These are phyloP conservation scores for Penicillium lividum DNA, from an alignment of 495 filamentous ascomycete genomes.

Conservation along the genomic window DNA sequence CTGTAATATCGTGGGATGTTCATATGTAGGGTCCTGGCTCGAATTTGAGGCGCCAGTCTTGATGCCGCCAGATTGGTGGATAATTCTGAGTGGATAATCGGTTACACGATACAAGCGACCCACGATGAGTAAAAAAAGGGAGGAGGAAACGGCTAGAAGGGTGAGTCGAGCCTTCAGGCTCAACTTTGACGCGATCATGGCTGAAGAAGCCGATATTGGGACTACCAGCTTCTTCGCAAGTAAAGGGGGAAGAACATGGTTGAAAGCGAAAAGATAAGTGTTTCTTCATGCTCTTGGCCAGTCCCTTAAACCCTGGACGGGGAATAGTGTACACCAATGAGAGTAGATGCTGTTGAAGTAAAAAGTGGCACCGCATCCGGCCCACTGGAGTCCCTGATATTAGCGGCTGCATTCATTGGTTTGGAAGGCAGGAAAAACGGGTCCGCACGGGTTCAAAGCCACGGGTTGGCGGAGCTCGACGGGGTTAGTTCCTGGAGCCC, in stretches of 20 bases:
- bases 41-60: background rate
- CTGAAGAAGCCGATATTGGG: background rate
- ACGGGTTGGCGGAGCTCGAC: background rate
- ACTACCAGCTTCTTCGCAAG: background rate
- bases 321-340: background rate
- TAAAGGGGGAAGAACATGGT: background rate
- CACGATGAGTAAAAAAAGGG: background rate
- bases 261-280: background rate
- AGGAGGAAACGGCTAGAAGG: background rate
- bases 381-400: background rate
- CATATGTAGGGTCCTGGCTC: background rate
- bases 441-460: background rate
- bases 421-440: background rate
- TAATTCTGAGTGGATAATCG: background rate
- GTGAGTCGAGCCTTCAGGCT: background rate
- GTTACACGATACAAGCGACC: background rate
- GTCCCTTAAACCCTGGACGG: conserved; percentile 1
- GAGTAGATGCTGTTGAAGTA: background rate
- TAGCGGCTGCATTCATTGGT: background rate
- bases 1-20: background rate
- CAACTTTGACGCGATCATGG: background rate
- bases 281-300: background rate
- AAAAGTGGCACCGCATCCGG: background rate
- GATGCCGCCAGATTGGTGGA: background rate
- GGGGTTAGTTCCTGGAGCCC: background rate